Conservation (phyloP, 164 flowering plant species). For the Macadamia integrifolia region DNA sequence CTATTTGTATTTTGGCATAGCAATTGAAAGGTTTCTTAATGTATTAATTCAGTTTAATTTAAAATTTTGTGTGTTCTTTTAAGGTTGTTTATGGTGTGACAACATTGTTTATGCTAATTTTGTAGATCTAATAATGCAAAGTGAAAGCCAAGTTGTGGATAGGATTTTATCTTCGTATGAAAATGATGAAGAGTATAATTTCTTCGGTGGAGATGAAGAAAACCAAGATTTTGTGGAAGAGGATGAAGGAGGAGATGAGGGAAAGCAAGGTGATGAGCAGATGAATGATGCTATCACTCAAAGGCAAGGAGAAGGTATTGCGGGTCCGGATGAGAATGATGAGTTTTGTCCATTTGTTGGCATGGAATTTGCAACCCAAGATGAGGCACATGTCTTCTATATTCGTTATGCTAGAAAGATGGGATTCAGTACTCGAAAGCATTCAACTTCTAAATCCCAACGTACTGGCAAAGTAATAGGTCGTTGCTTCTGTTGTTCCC, state of each 20-base stretch:
- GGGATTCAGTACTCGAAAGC: neutral
- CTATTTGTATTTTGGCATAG: too few relatives aligned
- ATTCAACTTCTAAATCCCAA: neutral
- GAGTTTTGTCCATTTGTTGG: neutral
- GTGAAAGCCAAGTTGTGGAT: neutral
- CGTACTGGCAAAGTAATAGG: slow-evolving; percentile 3
- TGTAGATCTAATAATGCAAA: neutral
- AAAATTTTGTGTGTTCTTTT: too few relatives aligned
- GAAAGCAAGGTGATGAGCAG: neutral
- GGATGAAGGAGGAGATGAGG: neutral
- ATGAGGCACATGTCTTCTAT: neutral
- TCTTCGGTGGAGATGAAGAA: neutral
- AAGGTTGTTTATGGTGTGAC: too few relatives aligned
- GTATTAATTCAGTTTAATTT: too few relatives aligned
- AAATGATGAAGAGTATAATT: neutral
- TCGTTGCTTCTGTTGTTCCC: neutral
- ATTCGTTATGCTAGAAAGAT: neutral
- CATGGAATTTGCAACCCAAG: neutral
- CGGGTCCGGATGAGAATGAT: neutral
- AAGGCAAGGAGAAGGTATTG: neutral
- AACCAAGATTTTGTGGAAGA: neutral
- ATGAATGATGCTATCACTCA: neutral
- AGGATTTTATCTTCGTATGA: neutral
- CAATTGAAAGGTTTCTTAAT: too few relatives aligned
- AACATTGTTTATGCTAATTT: neutral